phyloP scores from a whole-genome alignment of 148 eudicot species.

The Spergularia marina region DNA sequence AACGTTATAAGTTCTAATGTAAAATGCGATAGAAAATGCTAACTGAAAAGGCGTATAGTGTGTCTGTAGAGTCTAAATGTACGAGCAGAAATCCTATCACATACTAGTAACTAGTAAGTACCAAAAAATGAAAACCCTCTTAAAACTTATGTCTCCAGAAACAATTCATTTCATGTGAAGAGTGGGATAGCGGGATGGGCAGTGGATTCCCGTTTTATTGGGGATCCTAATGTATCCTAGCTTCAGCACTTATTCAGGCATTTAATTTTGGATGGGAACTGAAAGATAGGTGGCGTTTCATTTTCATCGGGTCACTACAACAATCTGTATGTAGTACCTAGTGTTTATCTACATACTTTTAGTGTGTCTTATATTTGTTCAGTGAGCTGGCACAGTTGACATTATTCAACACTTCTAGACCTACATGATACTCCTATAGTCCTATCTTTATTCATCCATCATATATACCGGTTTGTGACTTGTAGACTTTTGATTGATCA shows the following conservation, averaged over 20 bases:
- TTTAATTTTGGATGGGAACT: slow-evolving; percentile 19
- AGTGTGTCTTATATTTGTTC: neutral
- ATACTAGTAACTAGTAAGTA: no score
- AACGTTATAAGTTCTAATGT: no score
- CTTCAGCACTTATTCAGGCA: slow-evolving; percentile 10
- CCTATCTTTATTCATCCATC: neutral
- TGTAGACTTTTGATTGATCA: neutral
- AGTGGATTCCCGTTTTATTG: slow-evolving; percentile 15
- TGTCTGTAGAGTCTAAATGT: no score
- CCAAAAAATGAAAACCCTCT: no score
- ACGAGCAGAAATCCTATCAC: no score
- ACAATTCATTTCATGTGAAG: slow-evolving; percentile 5
- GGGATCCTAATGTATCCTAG: slow-evolving; percentile 10
- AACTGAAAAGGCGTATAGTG: no score
- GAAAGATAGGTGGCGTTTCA: slow-evolving; percentile 19
- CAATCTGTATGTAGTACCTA: neutral
- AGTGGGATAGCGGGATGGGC: slow-evolving; percentile 9
- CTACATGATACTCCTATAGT: no score
- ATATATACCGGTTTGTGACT: neutral
- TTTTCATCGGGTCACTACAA: slow-evolving; percentile 26
- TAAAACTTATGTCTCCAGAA: no score
- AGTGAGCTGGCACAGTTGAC: slow-evolving; percentile 21
- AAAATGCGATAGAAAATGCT: no score
- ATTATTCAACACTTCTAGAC: neutral
- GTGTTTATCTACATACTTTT: neutral